phyloP scores from a whole-genome alignment of 371 early-diverging fungal genomes.

The Mucor velutinosus region DNA sequence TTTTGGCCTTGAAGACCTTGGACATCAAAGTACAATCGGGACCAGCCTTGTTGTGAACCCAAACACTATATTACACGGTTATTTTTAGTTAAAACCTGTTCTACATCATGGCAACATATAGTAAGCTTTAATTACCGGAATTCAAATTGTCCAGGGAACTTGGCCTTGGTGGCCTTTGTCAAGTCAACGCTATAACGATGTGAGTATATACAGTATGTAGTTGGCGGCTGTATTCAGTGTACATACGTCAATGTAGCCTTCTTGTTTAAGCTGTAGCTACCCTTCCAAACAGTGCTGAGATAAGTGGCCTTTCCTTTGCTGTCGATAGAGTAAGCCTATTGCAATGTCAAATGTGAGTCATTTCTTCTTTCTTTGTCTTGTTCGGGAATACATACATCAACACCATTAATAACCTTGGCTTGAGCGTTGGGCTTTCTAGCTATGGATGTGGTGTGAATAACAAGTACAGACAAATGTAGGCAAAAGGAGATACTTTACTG shows the following conservation, averaged over 20 bases:
- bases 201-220: neutral
- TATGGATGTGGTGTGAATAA: conserved; percentile 10
- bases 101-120: neutral
- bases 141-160: conserved; percentile 51
- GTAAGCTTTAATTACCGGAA: conserved; percentile 40
- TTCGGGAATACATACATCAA: conserved; percentile 41
- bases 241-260: conserved; percentile 48
- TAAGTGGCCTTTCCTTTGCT: conserved; percentile 41
- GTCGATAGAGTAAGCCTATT: conserved; percentile 42
- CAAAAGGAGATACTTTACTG: conserved; percentile 32
- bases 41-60: conserved; percentile 45
- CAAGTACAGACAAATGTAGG: neutral
- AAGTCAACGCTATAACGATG: conserved; percentile 38
- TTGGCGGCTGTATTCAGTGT: neutral
- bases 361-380: neutral
- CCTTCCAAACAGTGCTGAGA: conserved; percentile 48
- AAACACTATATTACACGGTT: conserved; percentile 25
- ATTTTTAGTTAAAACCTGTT: conserved; percentile 10
- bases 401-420: conserved; percentile 45
- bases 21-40: conserved; percentile 56
- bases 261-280: conserved; percentile 39
- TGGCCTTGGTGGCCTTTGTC: conserved; percentile 34
- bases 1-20: conserved; percentile 51
- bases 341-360: conserved; percentile 3
- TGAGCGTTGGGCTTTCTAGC: conserved; percentile 44